A percentile compares a stretch with the other conserved stretches of the same genome.
These are phyloP conservation scores for Penicillium herquei DNA, from an alignment of 495 filamentous ascomycete genomes.

Conservation along the genomic window DNA sequence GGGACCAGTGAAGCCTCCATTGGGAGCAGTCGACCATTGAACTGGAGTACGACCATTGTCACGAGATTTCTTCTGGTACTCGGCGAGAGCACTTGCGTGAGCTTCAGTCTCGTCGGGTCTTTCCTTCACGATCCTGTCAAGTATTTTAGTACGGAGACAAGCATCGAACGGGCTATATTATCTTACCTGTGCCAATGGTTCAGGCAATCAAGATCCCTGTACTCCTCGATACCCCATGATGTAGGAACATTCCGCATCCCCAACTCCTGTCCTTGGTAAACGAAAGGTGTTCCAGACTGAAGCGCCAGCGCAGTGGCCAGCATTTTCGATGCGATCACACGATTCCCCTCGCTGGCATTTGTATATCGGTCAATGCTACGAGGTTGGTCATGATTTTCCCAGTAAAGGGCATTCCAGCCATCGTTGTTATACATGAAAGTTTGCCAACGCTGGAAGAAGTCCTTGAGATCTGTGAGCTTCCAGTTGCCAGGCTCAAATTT, in stretches of 20 bases:
- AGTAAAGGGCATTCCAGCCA: slow-evolving; percentile 71
- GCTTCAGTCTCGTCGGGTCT: slow-evolving; percentile 33
- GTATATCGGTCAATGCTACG: slow-evolving; percentile 62
- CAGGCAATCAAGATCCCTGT: slow-evolving; percentile 68
- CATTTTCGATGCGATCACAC: slow-evolving; percentile 57
- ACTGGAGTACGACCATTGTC: slow-evolving; percentile 59
- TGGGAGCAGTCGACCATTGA: slow-evolving; percentile 47
- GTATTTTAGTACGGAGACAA: not conserved
- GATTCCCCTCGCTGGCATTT: slow-evolving; percentile 44
- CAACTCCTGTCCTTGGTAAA: slow-evolving; percentile 77
- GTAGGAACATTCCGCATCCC: slow-evolving; percentile 71
- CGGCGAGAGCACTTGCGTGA: slow-evolving; percentile 32
- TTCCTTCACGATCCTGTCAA: slow-evolving; percentile 32
- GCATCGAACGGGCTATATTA: not conserved
- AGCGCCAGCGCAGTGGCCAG: slow-evolving; percentile 58
- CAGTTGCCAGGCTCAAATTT: slow-evolving; percentile 52
- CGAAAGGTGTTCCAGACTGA: slow-evolving; percentile 65
- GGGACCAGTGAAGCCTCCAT: slow-evolving; percentile 52
- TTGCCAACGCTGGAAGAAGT: slow-evolving; percentile 63
- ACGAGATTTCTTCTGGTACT: slow-evolving; percentile 51
- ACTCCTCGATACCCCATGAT: slow-evolving; percentile 64
- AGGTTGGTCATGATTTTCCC: slow-evolving; percentile 73
- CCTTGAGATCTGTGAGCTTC: slow-evolving; percentile 57
- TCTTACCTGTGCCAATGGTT: slow-evolving; percentile 58
- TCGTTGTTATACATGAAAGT: slow-evolving; percentile 65